Evolutionary conservation across 345 rosid species (phyloP), one percentile per base, ranked within the genome.

Genomic region (Linum trigynum): DNA sequence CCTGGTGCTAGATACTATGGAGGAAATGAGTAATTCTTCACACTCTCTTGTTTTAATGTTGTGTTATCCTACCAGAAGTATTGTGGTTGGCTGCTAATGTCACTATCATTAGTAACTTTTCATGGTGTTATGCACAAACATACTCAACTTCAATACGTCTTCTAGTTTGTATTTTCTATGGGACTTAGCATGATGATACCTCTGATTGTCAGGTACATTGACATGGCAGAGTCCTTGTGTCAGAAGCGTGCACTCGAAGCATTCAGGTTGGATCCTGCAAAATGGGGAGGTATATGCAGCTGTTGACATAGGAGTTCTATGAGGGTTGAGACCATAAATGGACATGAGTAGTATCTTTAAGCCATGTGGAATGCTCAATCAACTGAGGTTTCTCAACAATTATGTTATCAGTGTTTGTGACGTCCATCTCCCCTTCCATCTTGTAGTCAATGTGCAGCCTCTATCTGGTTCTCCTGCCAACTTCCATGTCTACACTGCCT

Each of bases 1-100:
- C 99, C 97, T 4, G 97, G 99, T 71, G 97, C 99, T 0, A 81
- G 99, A 90, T 94, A 94, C 81, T 94, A 94, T 60, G 99, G 99
- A 78, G 99, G 99, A 81, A 94, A 94, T n/a, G 96, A 94, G 99
- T 94, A 82, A 56, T 88, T 73, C 67, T 15, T 48, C 61, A 62
- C 37, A 14, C 5, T 67, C 10, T 38, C 35, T 74, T 65, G 2
- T 40, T 59, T 23, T 5, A 39, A 42, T 57, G 61, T 17, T 57
- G 12, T 23, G 35, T 69, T 35, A 5, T 37, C 36, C 36, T 64
- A 17, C 41, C 15, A 9, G 11, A 37, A 36, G 15, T 17, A 39
- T 42, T 42, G 41, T 23, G n/a, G 10, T 55, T 15, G 5, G 11
- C 14, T 57, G 60, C 23, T 7, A 5, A 62, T 59, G 23, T 35